Evolutionary conservation across 2,329 filamentous ascomycete genomes (phyloP), one percentile per base, ranked within the genome.

Genomic region (Orbilia javanica): DNA sequence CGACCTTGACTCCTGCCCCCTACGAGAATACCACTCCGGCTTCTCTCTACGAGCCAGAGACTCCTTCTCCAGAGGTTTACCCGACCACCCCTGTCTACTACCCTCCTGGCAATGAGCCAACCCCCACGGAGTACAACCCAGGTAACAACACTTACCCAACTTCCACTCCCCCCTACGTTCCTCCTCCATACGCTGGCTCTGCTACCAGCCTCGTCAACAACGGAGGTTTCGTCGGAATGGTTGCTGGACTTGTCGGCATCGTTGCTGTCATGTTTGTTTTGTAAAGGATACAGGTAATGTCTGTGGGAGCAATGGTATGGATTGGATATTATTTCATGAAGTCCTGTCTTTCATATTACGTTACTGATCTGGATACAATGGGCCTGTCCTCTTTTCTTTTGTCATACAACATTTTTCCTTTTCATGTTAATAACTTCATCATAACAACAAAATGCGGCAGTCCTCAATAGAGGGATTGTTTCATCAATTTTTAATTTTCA

Each of bases 401-500:
- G 53, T 10, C 27, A 46, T 18, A 18, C 27, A 34, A 15, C 15
- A n/a, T 57, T 27, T 48, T 69, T 60, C 34, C 27, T 60, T 60
- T 50, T 69, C 39, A 31, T 60, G 65, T 60, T 25, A 62, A 68
- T 68, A 50, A 48, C 13, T 75, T 31, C 10, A 29, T 18, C n/a
- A 20, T 25, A 57, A 36, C 25, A 29, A 31, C 18, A 62, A 73
- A 77, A 62, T 44, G 52, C 60, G 42, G 44, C 73, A 64, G 73
- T 77, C 73, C 73, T 77, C 73, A 67, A 6, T 53, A 60, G 73
- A 77, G 73, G 73, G 66, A 77, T 77, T 71, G 73, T 67, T 60
- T 55, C 60, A 71, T 68, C 68, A 13, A 18, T 39, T 31, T 68
- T 68, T 20, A 10, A 4, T 48, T 57, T 53, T 57, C n/a, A 20